These are phyloP conservation scores for Globisporangium lucens DNA, from an alignment of 352 stramenopile species.

Conservation along the genomic window DNA sequence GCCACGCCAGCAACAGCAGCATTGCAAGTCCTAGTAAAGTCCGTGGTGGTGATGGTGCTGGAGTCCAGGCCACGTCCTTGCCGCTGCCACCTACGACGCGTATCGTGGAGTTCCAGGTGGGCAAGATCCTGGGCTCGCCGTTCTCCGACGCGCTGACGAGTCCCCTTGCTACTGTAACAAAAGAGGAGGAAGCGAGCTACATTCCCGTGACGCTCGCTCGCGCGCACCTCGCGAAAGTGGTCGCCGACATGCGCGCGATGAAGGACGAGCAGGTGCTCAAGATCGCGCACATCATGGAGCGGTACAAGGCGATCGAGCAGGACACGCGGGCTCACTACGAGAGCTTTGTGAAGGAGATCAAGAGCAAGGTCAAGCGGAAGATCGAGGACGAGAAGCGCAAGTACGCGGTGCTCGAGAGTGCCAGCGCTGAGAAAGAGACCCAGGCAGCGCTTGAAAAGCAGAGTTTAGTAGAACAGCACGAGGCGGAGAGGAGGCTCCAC, in stretches of 20 bases:
- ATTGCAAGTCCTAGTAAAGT: not conserved
- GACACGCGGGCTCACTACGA: constrained; percentile 62
- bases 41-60: not conserved
- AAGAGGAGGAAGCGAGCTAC: constrained; percentile 49
- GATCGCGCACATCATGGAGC: constrained; percentile 45
- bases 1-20: not conserved
- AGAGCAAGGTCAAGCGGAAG: constrained; percentile 24
- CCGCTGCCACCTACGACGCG: constrained; percentile 14
- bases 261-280: constrained; percentile 60
- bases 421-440: not conserved
- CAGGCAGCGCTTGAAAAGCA: constrained; percentile 8
- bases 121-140: constrained; percentile 30
- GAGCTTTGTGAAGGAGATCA: constrained; percentile 34
- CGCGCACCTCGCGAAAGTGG: constrained; percentile 57
- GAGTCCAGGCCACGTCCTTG: constrained; percentile 29
- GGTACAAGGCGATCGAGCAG: constrained; percentile 54
- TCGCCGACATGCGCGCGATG: constrained; percentile 75
- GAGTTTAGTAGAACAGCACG: constrained; percentile 18
- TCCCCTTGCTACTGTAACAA: constrained; percentile 7
- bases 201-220: constrained; percentile 70
- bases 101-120: constrained; percentile 49
- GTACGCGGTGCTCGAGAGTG: constrained; percentile 3
- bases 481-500: constrained; percentile 23
- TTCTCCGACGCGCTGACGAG: constrained; percentile 11
- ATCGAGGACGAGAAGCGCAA: constrained; percentile 21